These are phyloP conservation scores for Metschnikowia peoriensis DNA, from an alignment of 805 yeast genomes.

Conservation along the genomic window DNA sequence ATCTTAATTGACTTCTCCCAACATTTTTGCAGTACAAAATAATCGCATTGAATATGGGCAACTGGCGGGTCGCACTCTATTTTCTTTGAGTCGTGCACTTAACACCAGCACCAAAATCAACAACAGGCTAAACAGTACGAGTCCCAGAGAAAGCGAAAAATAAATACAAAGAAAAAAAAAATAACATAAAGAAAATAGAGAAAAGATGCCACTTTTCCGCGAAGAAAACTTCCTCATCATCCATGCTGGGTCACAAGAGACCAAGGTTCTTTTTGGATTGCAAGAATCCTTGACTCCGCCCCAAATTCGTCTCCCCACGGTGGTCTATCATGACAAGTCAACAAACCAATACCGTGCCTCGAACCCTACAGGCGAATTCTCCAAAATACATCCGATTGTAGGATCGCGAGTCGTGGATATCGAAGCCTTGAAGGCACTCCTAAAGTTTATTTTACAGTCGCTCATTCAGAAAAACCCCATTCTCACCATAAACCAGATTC, in stretches of 20 bases:
- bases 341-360: slow-evolving; percentile 38
- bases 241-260: slow-evolving; percentile 74
- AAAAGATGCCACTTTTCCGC: slow-evolving; percentile 41
- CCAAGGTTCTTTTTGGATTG: slow-evolving; percentile 78
- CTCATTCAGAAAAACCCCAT: slow-evolving; percentile 38
- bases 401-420: slow-evolving; percentile 64
- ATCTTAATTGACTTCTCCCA: too few relatives aligned
- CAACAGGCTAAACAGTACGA: neutral
- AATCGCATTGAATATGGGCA: neutral
- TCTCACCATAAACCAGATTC: slow-evolving; percentile 61
- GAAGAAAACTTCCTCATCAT: slow-evolving; percentile 53
- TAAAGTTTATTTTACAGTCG: slow-evolving; percentile 45
- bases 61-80: slow-evolving; percentile 1
- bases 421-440: slow-evolving; percentile 64
- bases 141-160: neutral
- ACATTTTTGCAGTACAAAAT: neutral
- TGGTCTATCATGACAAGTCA: slow-evolving; percentile 52
- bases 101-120: slow-evolving; percentile 2
- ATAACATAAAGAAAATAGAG: too few relatives aligned
- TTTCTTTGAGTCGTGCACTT: slow-evolving; percentile 7
- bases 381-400: slow-evolving; percentile 59
- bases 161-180: too few relatives aligned
- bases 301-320: slow-evolving; percentile 70
- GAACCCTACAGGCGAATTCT: slow-evolving; percentile 25
- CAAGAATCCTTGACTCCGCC: slow-evolving; percentile 77